phyloP scores from a whole-genome alignment of 768 basidiomycete genomes.

The Polyporus arcularius region DNA sequence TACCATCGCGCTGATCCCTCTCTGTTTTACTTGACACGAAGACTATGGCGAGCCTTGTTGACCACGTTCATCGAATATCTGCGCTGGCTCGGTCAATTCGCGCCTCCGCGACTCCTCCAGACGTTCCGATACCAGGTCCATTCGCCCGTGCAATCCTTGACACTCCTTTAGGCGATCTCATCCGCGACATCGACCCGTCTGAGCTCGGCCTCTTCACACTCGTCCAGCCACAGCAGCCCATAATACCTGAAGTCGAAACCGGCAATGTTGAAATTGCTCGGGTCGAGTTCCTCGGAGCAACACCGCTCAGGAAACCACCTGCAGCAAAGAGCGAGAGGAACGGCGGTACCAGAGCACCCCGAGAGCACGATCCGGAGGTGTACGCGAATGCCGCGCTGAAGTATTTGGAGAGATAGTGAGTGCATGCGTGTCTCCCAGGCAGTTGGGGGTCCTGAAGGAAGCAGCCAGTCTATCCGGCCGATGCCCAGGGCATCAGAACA shows the following conservation, averaged over 20 bases:
- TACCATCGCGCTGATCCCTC: background rate
- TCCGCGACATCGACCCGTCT: conserved; percentile 76
- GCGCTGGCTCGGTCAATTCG: conserved; percentile 54
- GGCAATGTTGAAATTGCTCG: conserved; percentile 53
- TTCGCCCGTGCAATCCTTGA: conserved; percentile 70
- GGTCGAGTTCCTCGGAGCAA: conserved; percentile 67
- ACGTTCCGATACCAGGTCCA: conserved; percentile 33
- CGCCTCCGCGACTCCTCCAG: conserved; percentile 18
- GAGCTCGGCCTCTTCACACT: conserved; percentile 80
- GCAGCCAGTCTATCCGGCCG: conserved; percentile 45
- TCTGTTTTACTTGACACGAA: background rate
- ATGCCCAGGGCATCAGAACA: conserved; percentile 53
- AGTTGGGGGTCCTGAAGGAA: background rate
- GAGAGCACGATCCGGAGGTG: conserved; percentile 68
- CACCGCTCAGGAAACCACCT: conserved; percentile 58
- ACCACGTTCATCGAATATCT: conserved; percentile 68
- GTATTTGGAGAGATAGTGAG: conserved; percentile 78
- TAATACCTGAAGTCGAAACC: conserved; percentile 28
- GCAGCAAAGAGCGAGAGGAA: conserved; percentile 38
- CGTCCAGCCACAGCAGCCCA: conserved; percentile 32
- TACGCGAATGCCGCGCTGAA: conserved; percentile 76
- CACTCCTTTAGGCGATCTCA: conserved; percentile 68
- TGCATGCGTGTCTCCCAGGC: conserved; percentile 8
- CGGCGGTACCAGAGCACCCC: conserved; percentile 31
- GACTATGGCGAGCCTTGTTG: conserved; percentile 41